A percentile compares a stretch with the other conserved stretches of the same genome.
Evolutionary conservation across 371 early-diverging fungal genomes (phyloP).

Genomic region (Cokeromyces recurvatus): DNA sequence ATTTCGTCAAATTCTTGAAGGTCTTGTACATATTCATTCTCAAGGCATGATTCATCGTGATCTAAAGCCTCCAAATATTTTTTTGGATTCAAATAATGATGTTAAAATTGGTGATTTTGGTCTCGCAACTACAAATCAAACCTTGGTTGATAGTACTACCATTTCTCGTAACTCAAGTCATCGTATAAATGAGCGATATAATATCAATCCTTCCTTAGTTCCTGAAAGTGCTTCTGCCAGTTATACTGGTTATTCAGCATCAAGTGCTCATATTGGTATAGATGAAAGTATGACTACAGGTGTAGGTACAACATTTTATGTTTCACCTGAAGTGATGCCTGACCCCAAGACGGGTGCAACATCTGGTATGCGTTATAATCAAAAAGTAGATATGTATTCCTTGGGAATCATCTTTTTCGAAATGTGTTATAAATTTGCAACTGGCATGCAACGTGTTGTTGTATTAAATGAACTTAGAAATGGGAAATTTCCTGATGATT

Average conservation of each 20-base stretch:
- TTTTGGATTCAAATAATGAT: slow-evolving; percentile 85
- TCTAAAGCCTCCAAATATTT: slow-evolving; percentile 94
- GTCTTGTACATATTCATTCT: slow-evolving; percentile 79
- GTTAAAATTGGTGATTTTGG: slow-evolving; percentile 99
- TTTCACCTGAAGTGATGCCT: slow-evolving; percentile 80
- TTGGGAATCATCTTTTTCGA: slow-evolving; percentile 66
- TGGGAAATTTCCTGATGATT: slow-evolving; percentile 74
- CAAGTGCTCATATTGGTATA: slow-evolving; percentile 31
- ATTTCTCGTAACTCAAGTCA: slow-evolving; percentile 10
- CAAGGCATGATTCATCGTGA: slow-evolving; percentile 97
- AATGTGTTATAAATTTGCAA: slow-evolving; percentile 66
- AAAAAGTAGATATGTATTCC: slow-evolving; percentile 52
- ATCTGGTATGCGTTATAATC: slow-evolving; percentile 50
- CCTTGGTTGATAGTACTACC: slow-evolving; percentile 44
- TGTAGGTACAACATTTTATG: slow-evolving; percentile 92
- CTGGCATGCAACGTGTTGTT: slow-evolving; percentile 72
- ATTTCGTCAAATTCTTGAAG: slow-evolving; percentile 83
- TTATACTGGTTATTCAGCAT: slow-evolving; percentile 43
- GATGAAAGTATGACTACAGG: slow-evolving; percentile 69
- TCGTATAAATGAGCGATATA: slow-evolving; percentile 6
- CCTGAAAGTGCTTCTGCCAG: slow-evolving; percentile 18
- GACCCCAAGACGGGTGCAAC: slow-evolving; percentile 38
- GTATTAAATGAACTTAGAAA: slow-evolving; percentile 61
- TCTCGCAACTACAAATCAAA: slow-evolving; percentile 74
- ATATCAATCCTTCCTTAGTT: not conserved